phyloP scores from a whole-genome alignment of 805 yeast species.

The Candida ortonii region DNA sequence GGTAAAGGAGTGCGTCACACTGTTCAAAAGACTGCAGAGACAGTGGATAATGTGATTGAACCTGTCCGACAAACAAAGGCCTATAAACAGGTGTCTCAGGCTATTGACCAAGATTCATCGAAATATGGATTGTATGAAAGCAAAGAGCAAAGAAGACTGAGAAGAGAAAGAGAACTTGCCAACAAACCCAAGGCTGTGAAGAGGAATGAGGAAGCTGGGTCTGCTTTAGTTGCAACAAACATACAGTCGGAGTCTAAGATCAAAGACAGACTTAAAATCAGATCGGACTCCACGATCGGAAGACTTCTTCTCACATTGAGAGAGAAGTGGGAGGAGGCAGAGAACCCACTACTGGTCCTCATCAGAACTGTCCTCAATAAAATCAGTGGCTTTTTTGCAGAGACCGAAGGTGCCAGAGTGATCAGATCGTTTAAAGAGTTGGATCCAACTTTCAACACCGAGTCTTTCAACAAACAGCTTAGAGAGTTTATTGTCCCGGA shows the following conservation, averaged over 20 bases:
- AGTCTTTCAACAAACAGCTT: conserved; percentile 74
- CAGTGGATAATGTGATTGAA: conserved; percentile 81
- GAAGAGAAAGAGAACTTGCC: conserved; percentile 62
- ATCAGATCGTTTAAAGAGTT: conserved; percentile 77
- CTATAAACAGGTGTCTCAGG: conserved; percentile 84
- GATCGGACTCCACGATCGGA: conserved; percentile 67
- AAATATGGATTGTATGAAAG: conserved; percentile 90
- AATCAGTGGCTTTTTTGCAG: conserved; percentile 86
- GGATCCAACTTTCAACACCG: conserved; percentile 85
- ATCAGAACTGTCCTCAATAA: conserved; percentile 78
- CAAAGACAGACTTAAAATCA: conserved; percentile 62
- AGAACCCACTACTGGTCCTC: conserved; percentile 81
- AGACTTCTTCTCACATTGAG: conserved; percentile 57
- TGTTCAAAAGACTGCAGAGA: conserved; percentile 78
- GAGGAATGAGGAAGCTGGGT: conserved; percentile 79
- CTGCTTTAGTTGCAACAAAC: conserved; percentile 77
- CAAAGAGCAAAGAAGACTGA: conserved; percentile 72
- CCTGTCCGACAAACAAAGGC: conserved; percentile 90
- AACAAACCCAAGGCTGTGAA: conserved; percentile 64
- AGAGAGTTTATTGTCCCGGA: conserved; percentile 95
- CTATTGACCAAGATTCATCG: conserved; percentile 88
- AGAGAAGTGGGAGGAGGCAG: conserved; percentile 86
- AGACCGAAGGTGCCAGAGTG: conserved; percentile 95
- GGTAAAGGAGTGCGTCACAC: conserved; percentile 86
- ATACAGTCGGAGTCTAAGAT: conserved; percentile 53